Base-by-base conservation (phyloP, 768 basidiomycete genomes). In the Xerocomus brunneocitrinus region DNA sequence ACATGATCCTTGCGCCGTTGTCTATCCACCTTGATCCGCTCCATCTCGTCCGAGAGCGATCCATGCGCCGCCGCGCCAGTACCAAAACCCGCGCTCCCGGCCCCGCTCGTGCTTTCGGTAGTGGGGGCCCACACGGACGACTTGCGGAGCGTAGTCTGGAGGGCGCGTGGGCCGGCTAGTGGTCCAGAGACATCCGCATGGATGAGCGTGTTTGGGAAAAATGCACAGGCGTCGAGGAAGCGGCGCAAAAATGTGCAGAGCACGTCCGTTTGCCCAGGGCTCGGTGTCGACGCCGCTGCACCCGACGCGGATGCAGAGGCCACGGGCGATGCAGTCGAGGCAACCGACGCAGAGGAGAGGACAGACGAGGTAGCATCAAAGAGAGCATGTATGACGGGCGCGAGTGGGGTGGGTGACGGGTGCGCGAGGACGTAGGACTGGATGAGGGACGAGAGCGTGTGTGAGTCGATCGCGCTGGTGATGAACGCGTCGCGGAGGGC, bases 1-100 rank as follows among this genome's bases (percentile, higher is more conserved):
- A 85, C 79, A 55, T 85, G 76, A 50, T 84, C 82, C 50, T 83
- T 84, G 51, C 81, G 74, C 4, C 81, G 73, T 58, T 83, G 81
- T 41, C 83, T 73, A 50, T 85, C 83, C 24, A 61, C 67, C 22
- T 81, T 81, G 50, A 84, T 82, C 16, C 83, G 75, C 52, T 83
- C 80, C 78, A 85, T 79, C 62, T 84, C 81, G 58, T 82, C 82
- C 7, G 76, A 71, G 46, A 83, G 69, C 19, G 79, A 78, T 0
- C 67, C 54, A 5, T 64, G 58, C 9, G 49, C 41, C 4, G 58
- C 5, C 25, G 22, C 35, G 16, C 48, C 46, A 1, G 30, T 14
- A 24, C 50, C 10, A 8, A 35, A 36, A 3, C 24, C 22, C 2
- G 24, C 19, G 19, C 19, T 19, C 19, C 19, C 19, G 19, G 19